A percentile compares a stretch with the other conserved stretches of the same genome.
Evolutionary conservation across 2,329 filamentous ascomycete species (phyloP).

Genomic region (Fonsecaea nubica): DNA sequence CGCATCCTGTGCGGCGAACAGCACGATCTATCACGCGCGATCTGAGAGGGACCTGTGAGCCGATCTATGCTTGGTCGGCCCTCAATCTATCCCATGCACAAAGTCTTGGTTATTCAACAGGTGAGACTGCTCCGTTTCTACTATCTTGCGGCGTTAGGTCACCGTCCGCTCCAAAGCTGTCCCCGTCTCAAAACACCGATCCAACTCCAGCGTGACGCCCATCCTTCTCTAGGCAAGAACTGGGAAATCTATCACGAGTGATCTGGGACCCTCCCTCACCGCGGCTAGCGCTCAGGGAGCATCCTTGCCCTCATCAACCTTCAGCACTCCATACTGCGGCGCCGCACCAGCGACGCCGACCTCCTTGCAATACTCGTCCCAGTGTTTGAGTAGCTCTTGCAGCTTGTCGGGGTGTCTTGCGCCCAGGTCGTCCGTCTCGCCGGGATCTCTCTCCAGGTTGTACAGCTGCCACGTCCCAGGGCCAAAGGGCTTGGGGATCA

Average conservation of each 20-base stretch:
- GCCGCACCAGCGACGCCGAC: slow-evolving; percentile 55
- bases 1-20: no score
- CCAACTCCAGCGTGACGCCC: neutral
- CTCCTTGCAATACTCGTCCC: slow-evolving; percentile 65
- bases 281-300: neutral
- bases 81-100: neutral
- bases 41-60: neutral
- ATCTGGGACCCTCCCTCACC: neutral
- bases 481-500: slow-evolving; percentile 71
- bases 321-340: slow-evolving; percentile 26
- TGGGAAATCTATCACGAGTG: neutral
- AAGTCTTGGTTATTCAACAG: neutral
- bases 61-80: neutral
- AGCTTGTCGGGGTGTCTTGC: slow-evolving; percentile 52
- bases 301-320: slow-evolving; percentile 10
- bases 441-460: slow-evolving; percentile 75
- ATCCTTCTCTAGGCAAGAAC: neutral
- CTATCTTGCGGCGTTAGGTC: neutral
- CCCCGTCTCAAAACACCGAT: neutral
- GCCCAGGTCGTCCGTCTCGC: slow-evolving; percentile 76
- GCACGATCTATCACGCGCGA: no score
- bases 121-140: no score
- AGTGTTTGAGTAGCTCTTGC: slow-evolving; percentile 58
- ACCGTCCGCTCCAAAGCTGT: neutral
- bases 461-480: slow-evolving; percentile 69